Evolutionary conservation across 257 asterid species (phyloP).

Genomic region (Solanum ossicruentum): DNA sequence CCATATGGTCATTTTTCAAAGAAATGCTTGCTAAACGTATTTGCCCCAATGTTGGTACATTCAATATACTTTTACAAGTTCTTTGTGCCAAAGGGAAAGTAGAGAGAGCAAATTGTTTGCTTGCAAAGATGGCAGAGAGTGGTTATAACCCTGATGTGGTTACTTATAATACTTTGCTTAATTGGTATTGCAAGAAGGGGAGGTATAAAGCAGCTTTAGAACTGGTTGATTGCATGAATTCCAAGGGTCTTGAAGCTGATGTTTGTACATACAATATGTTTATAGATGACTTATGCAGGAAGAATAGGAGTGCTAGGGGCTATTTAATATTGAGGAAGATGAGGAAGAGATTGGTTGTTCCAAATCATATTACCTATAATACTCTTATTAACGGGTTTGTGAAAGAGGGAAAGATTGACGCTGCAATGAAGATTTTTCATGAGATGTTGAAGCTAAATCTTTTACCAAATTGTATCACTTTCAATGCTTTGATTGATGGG

Average conservation of each 20-base stretch:
- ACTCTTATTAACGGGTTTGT: conserved; percentile 71
- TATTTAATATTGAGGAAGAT: conserved; percentile 60
- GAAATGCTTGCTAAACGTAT: conserved; percentile 53
- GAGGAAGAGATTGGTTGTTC: conserved; percentile 50
- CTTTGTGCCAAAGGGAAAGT: conserved; percentile 64
- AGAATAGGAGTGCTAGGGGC: conserved; percentile 50
- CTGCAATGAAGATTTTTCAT: conserved; percentile 46
- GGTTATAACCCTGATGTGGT: conserved; percentile 73
- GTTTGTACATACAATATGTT: conserved; percentile 73
- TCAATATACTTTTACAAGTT: conserved; percentile 59
- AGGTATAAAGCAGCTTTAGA: conserved; percentile 54
- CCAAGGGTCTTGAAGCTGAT: conserved; percentile 65
- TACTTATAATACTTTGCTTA: conserved; percentile 77
- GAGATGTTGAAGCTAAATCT: conserved; percentile 56
- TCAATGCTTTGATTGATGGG: conserved; percentile 68
- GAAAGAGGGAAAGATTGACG: conserved; percentile 60
- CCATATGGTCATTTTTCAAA: conserved; percentile 62
- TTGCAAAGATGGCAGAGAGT: conserved; percentile 74
- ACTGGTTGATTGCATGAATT: conserved; percentile 66
- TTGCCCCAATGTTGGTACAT: conserved; percentile 57
- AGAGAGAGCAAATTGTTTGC: conserved; percentile 52
- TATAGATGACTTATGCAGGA: conserved; percentile 63
- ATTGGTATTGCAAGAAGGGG: conserved; percentile 74
- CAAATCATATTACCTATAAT: conserved; percentile 77
- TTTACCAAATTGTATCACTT: conserved; percentile 56